Evolutionary conservation across 768 basidiomycete species (phyloP), one percentile per base, ranked within the genome.

Genomic region (Gymnopilus junonius): DNA sequence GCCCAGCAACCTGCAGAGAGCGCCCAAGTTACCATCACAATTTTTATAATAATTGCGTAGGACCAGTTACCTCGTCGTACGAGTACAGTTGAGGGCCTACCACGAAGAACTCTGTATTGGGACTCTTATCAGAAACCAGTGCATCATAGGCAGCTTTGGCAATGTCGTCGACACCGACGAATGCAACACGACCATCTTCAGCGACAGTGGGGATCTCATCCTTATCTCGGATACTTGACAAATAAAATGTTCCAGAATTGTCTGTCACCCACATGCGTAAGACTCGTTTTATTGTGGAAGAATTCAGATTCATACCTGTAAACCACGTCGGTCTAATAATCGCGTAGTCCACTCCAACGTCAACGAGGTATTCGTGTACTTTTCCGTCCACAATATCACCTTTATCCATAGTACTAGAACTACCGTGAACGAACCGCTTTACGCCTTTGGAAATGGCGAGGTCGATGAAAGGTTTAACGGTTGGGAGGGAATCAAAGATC

Each of bases 251-350:
- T 2, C 57, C 55, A 23, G 78, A 72, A 63, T 79, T 79, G 25
- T 79, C 78, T 79, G 48, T 25, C 8, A 45, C 42, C 32, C 57
- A 34, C 20, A 42, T 11, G 21, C 14, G n/a, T 45, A 14, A 21
- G 6, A 45, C 42, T 12, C 34, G 25, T 29, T 11, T n/a, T 23
- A 12, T 2, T 1, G 27, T 25, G 15, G 40, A 21, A 57, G 23
- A 10, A 10, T 11, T 27, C n/a, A 25, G 20, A 32, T 27, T 59
- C 71, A 8, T 46, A 78, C 79, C 77, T 25, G 72, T 73, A 61
- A 80, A 80, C 76, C 75, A 78, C 8, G 79, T 76, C 1, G 79
- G 79, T 1, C 78, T 67, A 15, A 82, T 48, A 17, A 75, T 71
- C 20, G 67, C 66, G 60, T 76, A 79, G 32, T 80, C 76, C 2